Percentiles rank a stretch among this genome's conserved stretches.
These are phyloP conservation scores for Bipolaris oryzae DNA, from an alignment of 2,329 filamentous ascomycete species.

Conservation along the genomic window DNA sequence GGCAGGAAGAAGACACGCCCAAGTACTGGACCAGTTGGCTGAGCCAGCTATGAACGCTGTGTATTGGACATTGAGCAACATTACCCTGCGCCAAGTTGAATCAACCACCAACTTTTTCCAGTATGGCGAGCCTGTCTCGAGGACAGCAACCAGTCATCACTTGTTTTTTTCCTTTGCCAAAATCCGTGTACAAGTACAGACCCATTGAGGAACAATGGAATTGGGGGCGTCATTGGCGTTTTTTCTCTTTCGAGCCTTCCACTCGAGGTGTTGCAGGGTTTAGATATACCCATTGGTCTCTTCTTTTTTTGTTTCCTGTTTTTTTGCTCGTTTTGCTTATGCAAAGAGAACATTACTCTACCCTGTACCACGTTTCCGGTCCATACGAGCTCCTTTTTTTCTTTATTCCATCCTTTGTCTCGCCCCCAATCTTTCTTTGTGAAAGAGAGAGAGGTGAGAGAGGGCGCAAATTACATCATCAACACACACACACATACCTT, in stretches of 20 bases:
- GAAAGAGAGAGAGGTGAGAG: too few relatives aligned
- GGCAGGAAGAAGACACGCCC: constrained; percentile 44
- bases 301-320: background rate
- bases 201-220: background rate
- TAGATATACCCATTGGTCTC: constrained; percentile 3
- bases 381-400: too few relatives aligned
- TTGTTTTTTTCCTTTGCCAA: background rate
- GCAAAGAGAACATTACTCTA: too few relatives aligned
- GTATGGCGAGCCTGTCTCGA: background rate
- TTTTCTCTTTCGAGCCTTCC: background rate
- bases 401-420: too few relatives aligned
- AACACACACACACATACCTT: too few relatives aligned
- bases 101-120: background rate
- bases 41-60: background rate
- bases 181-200: constrained; percentile 1
- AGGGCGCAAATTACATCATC: too few relatives aligned
- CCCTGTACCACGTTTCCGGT: too few relatives aligned
- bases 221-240: background rate
- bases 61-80: background rate
- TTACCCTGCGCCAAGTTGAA: background rate
- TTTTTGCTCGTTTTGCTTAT: background rate
- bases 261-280: background rate
- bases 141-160: background rate
- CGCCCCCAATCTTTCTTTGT: too few relatives aligned
- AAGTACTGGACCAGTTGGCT: constrained; percentile 25